These are phyloP conservation scores for Monosporascus sp. DNA, from an alignment of 2,329 filamentous ascomycete genomes.

Conservation along the genomic window DNA sequence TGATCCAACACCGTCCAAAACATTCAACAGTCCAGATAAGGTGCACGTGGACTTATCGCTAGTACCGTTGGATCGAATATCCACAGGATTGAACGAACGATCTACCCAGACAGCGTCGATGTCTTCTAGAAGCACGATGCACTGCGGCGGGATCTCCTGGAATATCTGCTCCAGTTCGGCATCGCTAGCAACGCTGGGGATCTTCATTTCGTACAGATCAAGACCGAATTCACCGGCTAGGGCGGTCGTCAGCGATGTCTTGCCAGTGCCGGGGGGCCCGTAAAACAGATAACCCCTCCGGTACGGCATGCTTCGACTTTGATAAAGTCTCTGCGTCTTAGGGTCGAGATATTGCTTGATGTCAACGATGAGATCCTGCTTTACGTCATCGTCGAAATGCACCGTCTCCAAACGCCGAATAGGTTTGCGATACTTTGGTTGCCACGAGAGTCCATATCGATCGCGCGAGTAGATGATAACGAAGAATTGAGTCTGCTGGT, in stretches of 20 bases:
- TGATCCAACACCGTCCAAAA: constrained; percentile 59
- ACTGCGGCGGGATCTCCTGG: constrained; percentile 44
- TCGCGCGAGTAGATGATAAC: constrained; percentile 44
- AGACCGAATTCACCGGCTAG: constrained; percentile 47
- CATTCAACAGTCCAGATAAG: constrained; percentile 56
- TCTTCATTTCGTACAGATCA: constrained; percentile 47
- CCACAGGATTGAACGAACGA: constrained; percentile 24
- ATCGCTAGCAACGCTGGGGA: constrained; percentile 36
- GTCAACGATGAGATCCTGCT: constrained; percentile 42
- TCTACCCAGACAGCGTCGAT: constrained; percentile 44
- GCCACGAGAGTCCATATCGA: constrained; percentile 42
- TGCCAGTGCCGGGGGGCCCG: constrained; percentile 28
- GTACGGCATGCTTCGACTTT: constrained; percentile 60
- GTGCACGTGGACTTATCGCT: constrained; percentile 38
- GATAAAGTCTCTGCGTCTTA: constrained; percentile 49
- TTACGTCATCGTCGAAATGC: constrained; percentile 41
- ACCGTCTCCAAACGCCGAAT: constrained; percentile 46
- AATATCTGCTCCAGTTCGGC: constrained; percentile 46
- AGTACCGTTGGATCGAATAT: constrained; percentile 15
- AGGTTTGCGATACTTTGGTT: constrained; percentile 42
- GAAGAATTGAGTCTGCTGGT: constrained; percentile 43
- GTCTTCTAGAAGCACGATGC: constrained; percentile 52
- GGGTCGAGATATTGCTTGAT: constrained; percentile 48
- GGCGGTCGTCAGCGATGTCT: constrained; percentile 43
- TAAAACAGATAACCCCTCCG: constrained; percentile 38